A percentile compares a stretch with the other conserved stretches of the same genome.
Evolutionary conservation across 441 rosid species (phyloP).

Genomic region (Syzygium malaccense): DNA sequence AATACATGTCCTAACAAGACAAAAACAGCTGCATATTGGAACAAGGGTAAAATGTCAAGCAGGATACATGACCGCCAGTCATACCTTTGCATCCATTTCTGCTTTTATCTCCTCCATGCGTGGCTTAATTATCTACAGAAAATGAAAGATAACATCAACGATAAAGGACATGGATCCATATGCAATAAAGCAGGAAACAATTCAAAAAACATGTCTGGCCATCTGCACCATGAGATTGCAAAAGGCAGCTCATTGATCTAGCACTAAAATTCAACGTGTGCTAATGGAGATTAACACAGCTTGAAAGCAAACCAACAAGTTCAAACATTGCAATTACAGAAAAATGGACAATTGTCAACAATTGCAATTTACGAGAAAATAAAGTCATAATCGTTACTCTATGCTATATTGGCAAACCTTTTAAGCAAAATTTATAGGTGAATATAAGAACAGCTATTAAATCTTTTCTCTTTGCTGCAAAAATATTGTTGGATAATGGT

Average conservation of each 20-base stretch:
- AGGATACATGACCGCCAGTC: background rate
- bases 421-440: background rate
- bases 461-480: background rate
- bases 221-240: background rate
- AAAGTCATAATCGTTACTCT: background rate
- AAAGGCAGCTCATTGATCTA: background rate
- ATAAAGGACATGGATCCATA: background rate
- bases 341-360: background rate
- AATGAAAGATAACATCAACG: background rate
- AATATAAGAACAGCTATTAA: background rate
- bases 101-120: slow-evolving; percentile 49
- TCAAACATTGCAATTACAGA: background rate
- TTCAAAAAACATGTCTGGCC: background rate
- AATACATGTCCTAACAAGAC: background rate
- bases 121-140: slow-evolving; percentile 52
- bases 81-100: slow-evolving; percentile 46
- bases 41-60: background rate
- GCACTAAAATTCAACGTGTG: background rate
- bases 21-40: background rate
- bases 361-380: background rate
- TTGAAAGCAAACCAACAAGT: background rate
- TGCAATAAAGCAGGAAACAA: background rate
- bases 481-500: background rate
- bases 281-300: background rate
- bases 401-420: background rate